Base-by-base conservation (phyloP, 352 stramenopile genomes). In the Globisporangium polare region DNA sequence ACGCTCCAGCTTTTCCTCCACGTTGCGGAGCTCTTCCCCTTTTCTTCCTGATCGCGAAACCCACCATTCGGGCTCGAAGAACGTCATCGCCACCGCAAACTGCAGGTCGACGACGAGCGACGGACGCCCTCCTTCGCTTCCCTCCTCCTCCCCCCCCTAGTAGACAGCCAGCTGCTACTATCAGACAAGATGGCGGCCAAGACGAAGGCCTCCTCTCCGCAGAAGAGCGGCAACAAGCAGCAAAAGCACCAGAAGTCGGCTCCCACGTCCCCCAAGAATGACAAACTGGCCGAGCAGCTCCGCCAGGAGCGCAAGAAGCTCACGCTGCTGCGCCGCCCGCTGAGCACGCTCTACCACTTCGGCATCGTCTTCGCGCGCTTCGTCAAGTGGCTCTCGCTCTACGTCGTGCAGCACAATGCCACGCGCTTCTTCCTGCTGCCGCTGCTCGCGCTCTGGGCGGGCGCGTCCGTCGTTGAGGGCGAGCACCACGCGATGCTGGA, bases 331-430 rank as follows among this genome's bases (percentile, higher is more conserved):
- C 85, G 86, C 20, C 82, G 83, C 24, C 87, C 87, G n/a, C 52
- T 92, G 3, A 74, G 72, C 59, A 74, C 83, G 57, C 65, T 94
- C 29, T 92, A 88, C 70, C 87, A 96, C 74, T 96, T 96, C 62
- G 57, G 79, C 65, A 74, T 90, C 63, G 80, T 96, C 41, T 62
- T 94, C 29, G 66, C 67, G 67, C 79, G 77, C 62, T 96, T 96
- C 68, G 43, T 80, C 56, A 75, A 77, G 63, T 96, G 87, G 83
- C 63, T 94, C 52, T 47, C 67, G 29, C 65, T 94, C 20, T 75
- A 80, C 31, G 74, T 94, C 26, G 33, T 77, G 26, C 72, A 83
- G 47, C 88, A 89, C 74, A 79, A 82, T 31, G 74, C 80, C 45
- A 93, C 83, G 66, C 80, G 84, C 47, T 96, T 94, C 66, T 58